Base-by-base conservation (phyloP, 345 rosid species). In the Aegle marmelos region DNA sequence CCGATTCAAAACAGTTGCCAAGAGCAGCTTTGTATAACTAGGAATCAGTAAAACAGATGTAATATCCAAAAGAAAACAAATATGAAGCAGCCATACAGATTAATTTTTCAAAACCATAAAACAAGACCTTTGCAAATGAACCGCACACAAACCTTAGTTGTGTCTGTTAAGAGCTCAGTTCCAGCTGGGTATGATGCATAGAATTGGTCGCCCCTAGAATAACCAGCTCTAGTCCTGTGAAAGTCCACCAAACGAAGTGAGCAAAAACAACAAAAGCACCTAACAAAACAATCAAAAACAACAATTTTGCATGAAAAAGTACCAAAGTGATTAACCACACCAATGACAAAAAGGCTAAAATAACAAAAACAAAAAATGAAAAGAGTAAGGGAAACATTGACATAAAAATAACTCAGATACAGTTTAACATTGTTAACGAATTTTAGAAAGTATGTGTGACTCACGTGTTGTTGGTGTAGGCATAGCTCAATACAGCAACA, bases 101-200 rank as follows among this genome's bases (percentile, higher is more conserved):
- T n/a, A 73, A 33, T 27, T 73, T 70, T 66, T 70, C 56, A 10
- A 4, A 28, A 27, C 19, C 16, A 53, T 25, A 67, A 70, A 69
- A 37, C 14, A 45, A 80, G 60, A 68, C 11, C 34, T 48, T 2
- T 21, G 19, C 4, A 56, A 57, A 48, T 27, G 41, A 41, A 69
- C 24, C 30, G 37, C 45, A 2, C 48, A 80, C 79, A 56, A 48
- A 92, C 95, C 92, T 94, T 94, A 9, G 90, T 79, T 30, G 97
- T 82, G 83, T 96, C 98, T 1, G 95, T 88, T 57, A 94, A 79
- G 81, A 96, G 91, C 81, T 94, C 99, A 7, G 98, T 96, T 56
- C 99, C 99, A 61, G 95, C 92, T 4, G 98, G 99, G 74, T 92
- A 96, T 24, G 99, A 86, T 31, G 92, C 98, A 84, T 86, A 95